Percentiles rank a stretch among this genome's conserved stretches.
Evolutionary conservation across 176 grass and related monocot genomes (phyloP).

Genomic region (Melocanna baccifera): DNA sequence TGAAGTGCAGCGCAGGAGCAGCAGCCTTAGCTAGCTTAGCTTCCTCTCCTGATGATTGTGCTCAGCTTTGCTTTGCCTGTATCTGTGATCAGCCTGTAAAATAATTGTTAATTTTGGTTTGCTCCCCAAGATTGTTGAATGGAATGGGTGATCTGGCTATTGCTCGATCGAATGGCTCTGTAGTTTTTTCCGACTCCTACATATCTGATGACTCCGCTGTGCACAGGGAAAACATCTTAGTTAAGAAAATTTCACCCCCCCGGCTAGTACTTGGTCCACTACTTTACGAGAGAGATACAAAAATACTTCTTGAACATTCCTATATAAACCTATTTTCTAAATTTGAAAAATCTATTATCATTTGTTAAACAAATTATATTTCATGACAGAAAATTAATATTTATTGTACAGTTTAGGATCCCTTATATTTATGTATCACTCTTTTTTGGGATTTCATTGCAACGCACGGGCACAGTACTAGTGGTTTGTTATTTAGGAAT

Average conservation of each 20-base stretch:
- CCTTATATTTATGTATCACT: too few species aligned
- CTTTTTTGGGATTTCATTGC: too few species aligned
- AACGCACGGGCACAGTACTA: too few species aligned
- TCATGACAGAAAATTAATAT: neutral
- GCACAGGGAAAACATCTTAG: too few species aligned
- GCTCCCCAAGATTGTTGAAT: neutral
- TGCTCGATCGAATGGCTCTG: too few species aligned
- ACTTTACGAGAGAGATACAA: neutral
- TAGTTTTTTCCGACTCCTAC: too few species aligned
- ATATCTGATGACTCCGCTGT: too few species aligned
- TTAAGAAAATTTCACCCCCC: too few species aligned
- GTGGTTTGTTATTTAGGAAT: too few species aligned
- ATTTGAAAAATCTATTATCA: neutral
- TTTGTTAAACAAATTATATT: neutral
- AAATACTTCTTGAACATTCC: neutral
- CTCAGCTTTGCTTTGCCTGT: neutral
- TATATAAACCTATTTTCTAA: neutral
- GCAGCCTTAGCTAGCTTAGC: neutral
- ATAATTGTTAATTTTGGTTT: neutral
- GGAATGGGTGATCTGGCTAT: neutral
- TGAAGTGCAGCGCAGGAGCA: constrained; percentile 6
- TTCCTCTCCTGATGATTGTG: neutral
- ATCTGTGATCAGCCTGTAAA: neutral
- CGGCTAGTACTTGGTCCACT: too few species aligned
- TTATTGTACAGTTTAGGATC: too few species aligned